phyloP scores from a whole-genome alignment of 176 grass and related monocot genomes.

The Canna indica region DNA sequence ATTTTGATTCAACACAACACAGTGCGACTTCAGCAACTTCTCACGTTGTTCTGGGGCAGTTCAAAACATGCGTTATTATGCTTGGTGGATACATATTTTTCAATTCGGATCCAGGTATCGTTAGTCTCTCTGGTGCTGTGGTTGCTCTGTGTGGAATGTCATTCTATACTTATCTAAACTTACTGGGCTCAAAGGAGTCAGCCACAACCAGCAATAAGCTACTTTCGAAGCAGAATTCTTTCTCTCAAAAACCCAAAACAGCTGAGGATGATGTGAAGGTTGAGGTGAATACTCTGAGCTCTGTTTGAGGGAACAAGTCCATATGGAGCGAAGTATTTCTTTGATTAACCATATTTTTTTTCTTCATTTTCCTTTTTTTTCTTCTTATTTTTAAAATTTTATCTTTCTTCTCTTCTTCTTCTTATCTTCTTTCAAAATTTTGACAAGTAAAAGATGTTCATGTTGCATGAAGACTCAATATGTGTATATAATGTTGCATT shows the following conservation, averaged over 20 bases:
- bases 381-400: neutral
- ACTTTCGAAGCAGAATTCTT: slow-evolving; percentile 34
- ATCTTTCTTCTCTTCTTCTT: neutral
- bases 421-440: neutral
- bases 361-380: neutral
- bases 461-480: too few species aligned
- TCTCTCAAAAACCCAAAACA: slow-evolving; percentile 44
- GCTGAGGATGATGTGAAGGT: slow-evolving; percentile 34
- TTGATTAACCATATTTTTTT: neutral
- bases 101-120: slow-evolving; percentile 67
- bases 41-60: slow-evolving; percentile 87
- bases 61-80: slow-evolving; percentile 91
- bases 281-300: slow-evolving; percentile 31
- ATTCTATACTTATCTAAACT: slow-evolving; percentile 63
- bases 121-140: slow-evolving; percentile 59
- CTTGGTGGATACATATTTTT: slow-evolving; percentile 65
- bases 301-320: slow-evolving; percentile 31
- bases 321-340: neutral
- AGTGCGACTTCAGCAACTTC: slow-evolving; percentile 84
- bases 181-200: slow-evolving; percentile 36
- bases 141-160: slow-evolving; percentile 81
- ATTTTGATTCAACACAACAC: slow-evolving; percentile 15
- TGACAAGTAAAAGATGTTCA: neutral
- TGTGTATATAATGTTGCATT: too few species aligned
- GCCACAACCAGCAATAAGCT: slow-evolving; percentile 14